Evolutionary conservation across 2,329 filamentous ascomycete species (phyloP), one percentile per base, ranked within the genome.

Genomic region (Hirsutella minnesotensis): DNA sequence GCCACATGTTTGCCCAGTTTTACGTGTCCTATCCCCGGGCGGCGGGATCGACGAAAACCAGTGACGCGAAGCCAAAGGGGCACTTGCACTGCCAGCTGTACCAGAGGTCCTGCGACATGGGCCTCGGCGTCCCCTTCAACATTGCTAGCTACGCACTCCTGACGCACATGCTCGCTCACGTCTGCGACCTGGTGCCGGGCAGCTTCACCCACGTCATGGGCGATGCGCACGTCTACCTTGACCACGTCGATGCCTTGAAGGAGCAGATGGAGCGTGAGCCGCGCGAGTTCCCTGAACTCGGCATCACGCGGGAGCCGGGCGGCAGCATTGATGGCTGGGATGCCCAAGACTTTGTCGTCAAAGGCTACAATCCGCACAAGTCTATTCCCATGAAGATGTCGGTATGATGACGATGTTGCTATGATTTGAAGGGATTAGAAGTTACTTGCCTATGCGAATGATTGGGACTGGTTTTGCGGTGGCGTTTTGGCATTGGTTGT

Each of bases 341-440:
- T 59, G 70, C 79, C 2, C 87, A 94, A 50, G 89, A 98, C 47
- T 90, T 98, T 60, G 79, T 83, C 45, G 76, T 98, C 5, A 73
- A 85, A 55, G 89, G 83, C 1, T 98, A 98, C 61, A 77, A 89
- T 40, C 90, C 92, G 44, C 87, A 95, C 62, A 90, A 89, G 68
- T 75, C 75, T 5, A 94, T 98, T 66, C 76, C 85, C 37, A 98
- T 98, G 92, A 95, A 96, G 69, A 98, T 98, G 92, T 94, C 86
- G 57, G 90, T 96, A 45, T 88, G 40, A 39, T n/a, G n/a, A n/a
- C n/a, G n/a, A n/a, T n/a, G n/a, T n/a, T n/a, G n/a, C n/a, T n/a
- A n/a, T n/a, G n/a, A n/a, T n/a, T n/a, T n/a, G n/a, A n/a, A n/a
- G n/a, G n/a, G n/a, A n/a, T n/a, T n/a, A n/a, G n/a, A n/a, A n/a